Percentiles rank a stretch among this genome's conserved stretches.
These are phyloP conservation scores for Sanghuangporus sanghuang DNA, from an alignment of 1,284 basidiomycete genomes.

Conservation along the genomic window DNA sequence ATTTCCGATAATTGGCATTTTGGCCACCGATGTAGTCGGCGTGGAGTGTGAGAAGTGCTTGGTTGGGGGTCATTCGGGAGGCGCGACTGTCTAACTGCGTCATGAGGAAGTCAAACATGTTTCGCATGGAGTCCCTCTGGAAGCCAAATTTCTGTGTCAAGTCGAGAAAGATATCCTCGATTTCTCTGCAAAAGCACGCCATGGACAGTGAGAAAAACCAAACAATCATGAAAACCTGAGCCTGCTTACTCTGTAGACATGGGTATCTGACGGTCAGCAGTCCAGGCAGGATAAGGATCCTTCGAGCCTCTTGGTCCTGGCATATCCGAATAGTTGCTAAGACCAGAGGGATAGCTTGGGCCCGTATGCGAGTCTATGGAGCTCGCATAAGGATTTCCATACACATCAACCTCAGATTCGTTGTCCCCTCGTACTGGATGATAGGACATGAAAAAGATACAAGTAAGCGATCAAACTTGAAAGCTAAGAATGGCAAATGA, in stretches of 20 bases:
- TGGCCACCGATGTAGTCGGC: conserved; percentile 99
- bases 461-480: conserved; percentile 16
- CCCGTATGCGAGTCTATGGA: conserved; percentile 36
- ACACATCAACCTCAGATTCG: conserved; percentile 44
- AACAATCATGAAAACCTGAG: background rate
- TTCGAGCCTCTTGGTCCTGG: conserved; percentile 46
- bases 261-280: conserved; percentile 88
- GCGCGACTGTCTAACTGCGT: conserved; percentile 93
- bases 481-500: background rate
- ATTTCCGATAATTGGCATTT: conserved; percentile 95
- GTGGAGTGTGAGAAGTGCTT: conserved; percentile 93
- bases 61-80: conserved; percentile 98
- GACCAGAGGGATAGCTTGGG: conserved; percentile 40
- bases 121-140: conserved; percentile 89
- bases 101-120: conserved; percentile 98
- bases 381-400: conserved; percentile 27
- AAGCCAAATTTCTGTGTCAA: conserved; percentile 99
- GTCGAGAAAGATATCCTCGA: conserved; percentile 98
- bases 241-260: conserved; percentile 75
- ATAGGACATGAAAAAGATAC: conserved; percentile 20
- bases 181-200: conserved; percentile 47
- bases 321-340: conserved; percentile 48
- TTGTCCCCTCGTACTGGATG: conserved; percentile 23
- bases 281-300: conserved; percentile 94
- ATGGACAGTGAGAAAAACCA: background rate